These are phyloP conservation scores for Coemansia sp. DNA, from an alignment of 192 early-diverging fungal genomes.

Conservation along the genomic window DNA sequence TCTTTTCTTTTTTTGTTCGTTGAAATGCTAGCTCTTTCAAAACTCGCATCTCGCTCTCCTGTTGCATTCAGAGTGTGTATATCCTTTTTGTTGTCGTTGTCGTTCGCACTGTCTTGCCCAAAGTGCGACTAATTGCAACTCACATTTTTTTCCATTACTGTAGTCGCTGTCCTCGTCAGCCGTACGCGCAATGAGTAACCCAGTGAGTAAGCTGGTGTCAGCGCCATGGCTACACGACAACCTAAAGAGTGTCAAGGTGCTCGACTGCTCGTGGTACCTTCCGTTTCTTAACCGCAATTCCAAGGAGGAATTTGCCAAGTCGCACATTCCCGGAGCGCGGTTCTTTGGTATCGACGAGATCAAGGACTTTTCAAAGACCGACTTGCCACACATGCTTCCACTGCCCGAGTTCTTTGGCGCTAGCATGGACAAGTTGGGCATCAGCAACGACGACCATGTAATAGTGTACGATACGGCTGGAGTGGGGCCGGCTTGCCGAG, in stretches of 20 bases:
- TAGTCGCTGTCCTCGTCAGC: constrained; percentile 5
- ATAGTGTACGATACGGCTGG: constrained; percentile 89
- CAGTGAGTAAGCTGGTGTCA: constrained; percentile 41
- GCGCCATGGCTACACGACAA: constrained; percentile 65
- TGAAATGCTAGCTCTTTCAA: neutral
- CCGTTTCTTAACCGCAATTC: constrained; percentile 69
- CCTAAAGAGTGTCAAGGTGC: constrained; percentile 64
- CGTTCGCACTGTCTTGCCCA: neutral
- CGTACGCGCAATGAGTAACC: neutral
- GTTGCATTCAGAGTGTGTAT: constrained; percentile 1
- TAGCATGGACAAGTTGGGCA: constrained; percentile 72
- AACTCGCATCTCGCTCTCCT: constrained; percentile 5
- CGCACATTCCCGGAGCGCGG: constrained; percentile 70
- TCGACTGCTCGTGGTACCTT: constrained; percentile 95
- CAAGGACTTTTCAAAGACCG: constrained; percentile 66
- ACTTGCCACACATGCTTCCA: constrained; percentile 93
- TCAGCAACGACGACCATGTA: constrained; percentile 79
- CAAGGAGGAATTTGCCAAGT: constrained; percentile 68
- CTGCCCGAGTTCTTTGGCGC: constrained; percentile 68
- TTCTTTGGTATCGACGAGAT: constrained; percentile 92
- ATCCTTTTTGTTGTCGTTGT: neutral
- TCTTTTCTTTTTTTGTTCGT: neutral
- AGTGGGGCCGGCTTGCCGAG: constrained; percentile 79
- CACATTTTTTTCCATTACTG: neutral
- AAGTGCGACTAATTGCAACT: neutral